A percentile compares a stretch with the other conserved stretches of the same genome.
These are phyloP conservation scores for Adansonia grandidieri DNA, from an alignment of 441 rosid genomes.

Conservation along the genomic window DNA sequence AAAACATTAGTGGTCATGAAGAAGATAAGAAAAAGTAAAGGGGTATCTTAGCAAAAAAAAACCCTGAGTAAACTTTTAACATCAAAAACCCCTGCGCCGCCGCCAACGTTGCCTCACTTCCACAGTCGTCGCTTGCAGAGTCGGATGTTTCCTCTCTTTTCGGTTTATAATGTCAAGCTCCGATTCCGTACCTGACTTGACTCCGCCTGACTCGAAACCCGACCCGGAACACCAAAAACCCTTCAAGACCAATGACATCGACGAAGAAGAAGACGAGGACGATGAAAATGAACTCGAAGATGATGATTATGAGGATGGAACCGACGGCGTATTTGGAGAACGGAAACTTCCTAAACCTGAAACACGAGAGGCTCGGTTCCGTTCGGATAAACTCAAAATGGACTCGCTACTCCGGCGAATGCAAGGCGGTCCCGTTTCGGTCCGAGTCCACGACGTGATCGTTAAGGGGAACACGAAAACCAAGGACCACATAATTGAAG, in stretches of 20 bases:
- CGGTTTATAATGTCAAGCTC: conserved; percentile 5
- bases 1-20: not conserved
- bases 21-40: not conserved
- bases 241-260: conserved; percentile 11
- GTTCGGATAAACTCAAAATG: conserved; percentile 45
- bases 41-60: conserved; percentile 2
- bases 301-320: not conserved
- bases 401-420: conserved; percentile 58
- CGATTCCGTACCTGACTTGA: not conserved
- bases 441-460: conserved; percentile 88
- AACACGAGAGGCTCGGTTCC: conserved; percentile 18
- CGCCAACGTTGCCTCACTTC: not conserved
- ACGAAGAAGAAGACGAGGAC: not conserved
- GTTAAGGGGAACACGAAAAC: conserved; percentile 83
- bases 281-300: not conserved
- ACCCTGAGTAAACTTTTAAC: not conserved
- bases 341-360: not conserved
- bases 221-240: conserved; percentile 12
- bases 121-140: not conserved
- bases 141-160: not conserved
- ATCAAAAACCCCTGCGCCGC: conserved; percentile 20
- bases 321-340: not conserved
- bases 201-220: not conserved
- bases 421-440: conserved; percentile 55
- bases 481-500: conserved; percentile 77